A percentile compares a stretch with the other conserved stretches of the same genome.
Conservation (phyloP, 306 rosid species). For the Corylus avellana region DNA sequence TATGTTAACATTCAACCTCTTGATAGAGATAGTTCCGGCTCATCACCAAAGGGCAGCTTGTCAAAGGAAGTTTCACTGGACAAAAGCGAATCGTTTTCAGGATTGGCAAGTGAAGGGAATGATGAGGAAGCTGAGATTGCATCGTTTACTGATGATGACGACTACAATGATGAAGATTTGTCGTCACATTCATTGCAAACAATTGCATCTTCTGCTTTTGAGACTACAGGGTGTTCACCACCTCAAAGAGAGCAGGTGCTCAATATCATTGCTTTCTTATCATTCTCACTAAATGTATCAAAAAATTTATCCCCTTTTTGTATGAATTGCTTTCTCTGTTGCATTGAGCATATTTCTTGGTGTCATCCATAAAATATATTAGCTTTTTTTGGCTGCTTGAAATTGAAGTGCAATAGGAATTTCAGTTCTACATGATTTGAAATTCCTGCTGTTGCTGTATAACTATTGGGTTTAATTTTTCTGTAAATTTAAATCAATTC, state of each 20-base stretch:
- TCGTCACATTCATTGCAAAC: slow-evolving; percentile 42
- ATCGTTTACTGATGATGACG: slow-evolving; percentile 59
- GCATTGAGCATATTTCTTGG: slow-evolving; percentile 5
- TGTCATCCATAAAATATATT: neutral
- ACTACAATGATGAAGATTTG: slow-evolving; percentile 32
- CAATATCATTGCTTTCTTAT: slow-evolving; percentile 14
- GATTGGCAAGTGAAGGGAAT: slow-evolving; percentile 37
- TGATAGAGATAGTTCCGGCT: slow-evolving; percentile 49
- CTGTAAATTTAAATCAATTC: neutral
- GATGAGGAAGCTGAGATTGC: slow-evolving; percentile 65
- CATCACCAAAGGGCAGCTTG: slow-evolving; percentile 53
- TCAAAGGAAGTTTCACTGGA: slow-evolving; percentile 54
- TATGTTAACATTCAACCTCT: slow-evolving; percentile 62
- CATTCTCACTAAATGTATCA: slow-evolving; percentile 22
- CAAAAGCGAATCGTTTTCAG: slow-evolving; percentile 50
- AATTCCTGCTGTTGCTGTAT: neutral
- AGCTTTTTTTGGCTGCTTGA: slow-evolving; percentile 18
- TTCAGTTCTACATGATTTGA: neutral
- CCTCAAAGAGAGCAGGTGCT: slow-evolving; percentile 43
- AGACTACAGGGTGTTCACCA: slow-evolving; percentile 47
- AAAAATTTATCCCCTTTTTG: neutral
- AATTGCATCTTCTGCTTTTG: slow-evolving; percentile 41
- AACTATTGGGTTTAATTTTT: neutral
- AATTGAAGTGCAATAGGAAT: slow-evolving; percentile 3
- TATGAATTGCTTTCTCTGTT: slow-evolving; percentile 17